Evolutionary conservation across 2,329 filamentous ascomycete species (phyloP).

Genomic region (Claviceps digitariae): DNA sequence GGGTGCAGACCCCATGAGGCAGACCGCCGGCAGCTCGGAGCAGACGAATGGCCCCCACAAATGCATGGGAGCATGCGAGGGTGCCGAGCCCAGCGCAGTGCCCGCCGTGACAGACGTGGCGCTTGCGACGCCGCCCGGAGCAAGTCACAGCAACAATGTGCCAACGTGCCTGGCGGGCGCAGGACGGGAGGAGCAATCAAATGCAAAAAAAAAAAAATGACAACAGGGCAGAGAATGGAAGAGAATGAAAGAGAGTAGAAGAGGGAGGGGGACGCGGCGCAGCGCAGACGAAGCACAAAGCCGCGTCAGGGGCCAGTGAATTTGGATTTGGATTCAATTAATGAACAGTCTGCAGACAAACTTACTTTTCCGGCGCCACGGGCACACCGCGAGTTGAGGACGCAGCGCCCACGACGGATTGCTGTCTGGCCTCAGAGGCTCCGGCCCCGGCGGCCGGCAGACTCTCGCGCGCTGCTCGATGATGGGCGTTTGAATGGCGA

Average conservation of each 20-base stretch:
- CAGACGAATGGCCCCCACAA: slow-evolving; percentile 1
- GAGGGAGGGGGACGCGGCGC: neutral
- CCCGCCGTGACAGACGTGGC: neutral
- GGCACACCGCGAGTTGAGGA: slow-evolving; percentile 34
- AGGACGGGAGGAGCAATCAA: neutral
- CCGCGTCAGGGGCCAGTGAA: too few species aligned
- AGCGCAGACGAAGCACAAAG: neutral
- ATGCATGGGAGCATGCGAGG: neutral
- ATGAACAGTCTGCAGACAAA: too few species aligned
- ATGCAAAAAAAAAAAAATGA: too few species aligned
- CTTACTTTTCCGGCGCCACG: slow-evolving; percentile 41
- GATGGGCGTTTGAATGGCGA: slow-evolving; percentile 31
- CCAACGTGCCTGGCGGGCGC: neutral
- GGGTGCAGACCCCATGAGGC: neutral
- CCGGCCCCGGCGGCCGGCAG: slow-evolving; percentile 38
- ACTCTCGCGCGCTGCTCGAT: slow-evolving; percentile 39
- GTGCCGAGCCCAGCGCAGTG: slow-evolving; percentile 3
- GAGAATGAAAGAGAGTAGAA: neutral
- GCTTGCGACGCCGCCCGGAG: neutral
- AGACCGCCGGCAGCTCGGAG: slow-evolving; percentile 2
- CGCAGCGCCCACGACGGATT: slow-evolving; percentile 27
- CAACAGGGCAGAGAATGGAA: neutral
- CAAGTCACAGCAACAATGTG: neutral
- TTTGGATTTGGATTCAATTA: too few species aligned
- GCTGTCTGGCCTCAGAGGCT: slow-evolving; percentile 31